Evolutionary conservation across 345 rosid species (phyloP).

Genomic region (Populus simonii): DNA sequence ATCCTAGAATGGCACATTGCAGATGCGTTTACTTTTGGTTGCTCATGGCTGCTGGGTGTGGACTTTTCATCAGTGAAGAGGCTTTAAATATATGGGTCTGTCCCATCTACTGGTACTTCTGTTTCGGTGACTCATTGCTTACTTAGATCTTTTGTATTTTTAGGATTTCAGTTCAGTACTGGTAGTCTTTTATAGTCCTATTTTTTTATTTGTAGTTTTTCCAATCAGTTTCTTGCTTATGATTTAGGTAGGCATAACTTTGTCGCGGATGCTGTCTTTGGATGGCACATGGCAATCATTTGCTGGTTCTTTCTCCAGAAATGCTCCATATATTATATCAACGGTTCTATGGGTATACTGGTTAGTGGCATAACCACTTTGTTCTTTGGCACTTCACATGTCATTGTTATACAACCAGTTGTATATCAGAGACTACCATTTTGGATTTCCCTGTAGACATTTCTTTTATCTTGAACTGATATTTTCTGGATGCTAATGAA

Average conservation of each 20-base stretch:
- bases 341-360: conserved; percentile 85
- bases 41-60: conserved; percentile 91
- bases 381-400: conserved; percentile 7
- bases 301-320: conserved; percentile 62
- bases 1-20: conserved; percentile 19
- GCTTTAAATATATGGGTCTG: conserved; percentile 94
- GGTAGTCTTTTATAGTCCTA: not conserved
- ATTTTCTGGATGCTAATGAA: not conserved
- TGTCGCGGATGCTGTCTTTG: conserved; percentile 65
- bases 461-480: not conserved
- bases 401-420: not conserved
- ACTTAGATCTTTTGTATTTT: not conserved
- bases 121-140: conserved; percentile 37
- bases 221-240: conserved; percentile 1
- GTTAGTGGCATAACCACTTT: conserved; percentile 37
- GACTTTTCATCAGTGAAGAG: conserved; percentile 86
- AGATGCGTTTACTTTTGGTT: conserved; percentile 95
- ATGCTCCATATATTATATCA: conserved; percentile 58
- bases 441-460: not conserved
- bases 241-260: conserved; percentile 68
- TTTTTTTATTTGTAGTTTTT: not conserved
- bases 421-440: not conserved
- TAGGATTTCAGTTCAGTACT: no score
- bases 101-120: conserved; percentile 61
- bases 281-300: conserved; percentile 83